Base-by-base conservation (phyloP, 1,139 yeast species). In the Taphrina pruni region DNA sequence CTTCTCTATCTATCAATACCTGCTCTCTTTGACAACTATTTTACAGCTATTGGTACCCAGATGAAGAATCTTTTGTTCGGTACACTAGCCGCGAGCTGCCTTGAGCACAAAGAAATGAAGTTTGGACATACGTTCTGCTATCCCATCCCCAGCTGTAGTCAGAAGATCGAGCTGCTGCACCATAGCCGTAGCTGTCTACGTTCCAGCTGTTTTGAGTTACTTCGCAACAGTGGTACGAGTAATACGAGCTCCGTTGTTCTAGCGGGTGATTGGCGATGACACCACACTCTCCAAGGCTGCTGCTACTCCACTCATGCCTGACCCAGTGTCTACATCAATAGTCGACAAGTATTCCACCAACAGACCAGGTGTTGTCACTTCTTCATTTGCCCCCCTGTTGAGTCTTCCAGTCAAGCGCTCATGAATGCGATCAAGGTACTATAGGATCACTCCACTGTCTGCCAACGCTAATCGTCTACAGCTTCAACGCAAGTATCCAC, bases 401-500 rank as follows among this genome's bases (percentile, higher is more conserved):
- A 39, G 2, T 3, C 43, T 39, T 11, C 14, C 11, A 14, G 14
- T 14, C 43, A 39, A 45, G 12, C n/a, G 48, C 48, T 45, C 54
- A 58, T 58, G 62, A 58, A 58, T 32, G 62, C 62, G 20, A 58
- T 58, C 51, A 58, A 58, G 62, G 62, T 58, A 6, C 26, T 52
- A 12, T 46, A 2, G 3, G 51, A 12, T 2, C 3, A 14, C 43
- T 9, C 11, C 43, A 39, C 43, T 11, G 32, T 4, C 43, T 39
- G 11, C 43, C 9, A 20, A 36, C 17, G 43, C 45, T 38, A 52
- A 32, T 11, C 9, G 43, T 17, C 14, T 21, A 17, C 9, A 64
- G 67, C 51, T 67, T 51, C 72, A 89, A 86, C 89, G 87, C 80
- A 93, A 91, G 82, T 93, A 86, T 80, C 98, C 98, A 6, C 83